Base-by-base conservation (phyloP, 108 stramenopile species). In the Nitzschia sp. region DNA sequence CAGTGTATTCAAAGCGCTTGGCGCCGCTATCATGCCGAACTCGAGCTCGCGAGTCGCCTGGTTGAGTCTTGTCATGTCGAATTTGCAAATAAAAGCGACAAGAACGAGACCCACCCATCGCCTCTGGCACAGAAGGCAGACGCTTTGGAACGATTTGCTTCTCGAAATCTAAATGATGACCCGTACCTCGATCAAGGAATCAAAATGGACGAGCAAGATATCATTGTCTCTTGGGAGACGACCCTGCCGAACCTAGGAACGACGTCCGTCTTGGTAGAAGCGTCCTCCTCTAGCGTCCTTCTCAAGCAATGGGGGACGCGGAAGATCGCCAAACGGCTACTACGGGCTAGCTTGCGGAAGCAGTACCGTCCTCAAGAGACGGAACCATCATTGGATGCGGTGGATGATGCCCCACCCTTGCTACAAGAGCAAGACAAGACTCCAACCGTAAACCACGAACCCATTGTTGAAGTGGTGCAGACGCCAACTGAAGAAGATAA, bases 1-100 rank as follows among this genome's bases (percentile, higher is more conserved):
- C 45, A 47, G 1, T 30, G 25, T n/a, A 66, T 66, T 54, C 65
- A 66, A 66, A 66, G 30, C 25, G 52, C 50, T 13, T 66, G 52
- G 50, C 52, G 65, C 13, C 1, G 50, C 11, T 33, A 53, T 25
- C 31, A 30, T 19, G 31, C 65, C 6, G 65, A 66, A 53, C 5
- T 53, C 22, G 9, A 66, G 53, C 53, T 66, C 34, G 53, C 65
- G 34, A 27, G 31, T 19, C 9, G 31, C 0, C 33, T 66, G 50
- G 41, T 66, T n/a, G 30, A 35, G 3, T 66, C 65, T 17, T 66
- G 65, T 22, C 48, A 50, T n/a, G 21, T 50, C 4, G 19, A 50
- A 5, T n/a, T 50, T 50, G 9, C 48, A 11, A 11, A 8, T 21
- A 8, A 41, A 41, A 41, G 9, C 9, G 38, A 41, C 6, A 41